Evolutionary conservation across 2,329 filamentous ascomycete species (phyloP).

Genomic region (Aspergillus alliaceus): DNA sequence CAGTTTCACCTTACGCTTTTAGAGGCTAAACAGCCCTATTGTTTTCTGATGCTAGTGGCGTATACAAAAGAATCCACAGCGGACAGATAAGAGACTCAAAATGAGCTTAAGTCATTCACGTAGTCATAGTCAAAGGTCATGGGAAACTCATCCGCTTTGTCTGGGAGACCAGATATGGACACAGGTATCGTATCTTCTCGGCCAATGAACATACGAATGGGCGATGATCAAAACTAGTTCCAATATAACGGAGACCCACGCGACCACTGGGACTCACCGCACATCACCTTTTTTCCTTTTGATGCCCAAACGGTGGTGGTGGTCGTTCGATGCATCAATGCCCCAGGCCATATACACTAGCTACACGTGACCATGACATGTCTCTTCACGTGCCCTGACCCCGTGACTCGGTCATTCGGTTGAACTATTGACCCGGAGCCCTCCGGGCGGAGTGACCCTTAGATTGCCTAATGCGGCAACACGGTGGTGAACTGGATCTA

Average conservation of each 20-base stretch:
- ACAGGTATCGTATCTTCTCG: not conserved
- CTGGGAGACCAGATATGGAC: too few species aligned
- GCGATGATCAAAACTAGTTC: not conserved
- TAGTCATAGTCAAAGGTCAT: too few species aligned
- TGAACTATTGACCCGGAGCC: not conserved
- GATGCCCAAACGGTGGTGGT: not conserved
- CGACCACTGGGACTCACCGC: not conserved
- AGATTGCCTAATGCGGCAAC: not conserved
- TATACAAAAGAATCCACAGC: too few species aligned
- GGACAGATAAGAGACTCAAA: too few species aligned
- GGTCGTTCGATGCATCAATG: not conserved
- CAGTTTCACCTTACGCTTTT: too few species aligned
- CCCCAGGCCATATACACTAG: not conserved
- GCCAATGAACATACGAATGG: not conserved
- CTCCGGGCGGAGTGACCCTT: not conserved
- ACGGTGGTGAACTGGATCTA: too few species aligned
- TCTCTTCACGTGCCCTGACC: not conserved
- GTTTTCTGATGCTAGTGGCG: not conserved
- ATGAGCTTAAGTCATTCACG: too few species aligned
- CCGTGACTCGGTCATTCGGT: not conserved
- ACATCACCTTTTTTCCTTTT: too few species aligned
- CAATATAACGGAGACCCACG: not conserved
- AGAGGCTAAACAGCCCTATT: too few species aligned
- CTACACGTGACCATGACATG: not conserved
- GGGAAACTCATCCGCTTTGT: too few species aligned